Conservation (phyloP, 345 rosid species). For the Microcos paniculata region DNA sequence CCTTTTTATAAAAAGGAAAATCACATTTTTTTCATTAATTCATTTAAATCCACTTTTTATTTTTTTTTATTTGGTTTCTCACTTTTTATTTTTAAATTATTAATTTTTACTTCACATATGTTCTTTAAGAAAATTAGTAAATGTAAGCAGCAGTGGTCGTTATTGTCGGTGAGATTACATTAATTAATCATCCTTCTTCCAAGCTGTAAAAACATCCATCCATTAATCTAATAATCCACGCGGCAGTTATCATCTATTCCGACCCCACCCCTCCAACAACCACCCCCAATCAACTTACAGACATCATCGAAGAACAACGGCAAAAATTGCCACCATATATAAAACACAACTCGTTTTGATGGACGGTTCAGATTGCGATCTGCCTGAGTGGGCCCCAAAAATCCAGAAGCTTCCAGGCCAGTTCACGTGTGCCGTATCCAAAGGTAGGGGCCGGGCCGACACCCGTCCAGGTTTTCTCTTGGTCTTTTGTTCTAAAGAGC, state of each 20-base stretch:
- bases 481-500: neutral
- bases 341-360: neutral
- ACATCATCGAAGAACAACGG: neutral
- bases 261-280: neutral
- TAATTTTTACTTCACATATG: neutral
- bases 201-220: neutral
- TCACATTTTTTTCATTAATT: no score
- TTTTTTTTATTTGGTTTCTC: no score
- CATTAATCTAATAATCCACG: neutral
- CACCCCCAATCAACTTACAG: neutral
- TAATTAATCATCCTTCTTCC: no score
- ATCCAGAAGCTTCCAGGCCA: no score
- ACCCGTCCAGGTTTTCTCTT: neutral
- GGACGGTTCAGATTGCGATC: neutral
- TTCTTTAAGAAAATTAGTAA: neutral
- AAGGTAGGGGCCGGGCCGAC: neutral
- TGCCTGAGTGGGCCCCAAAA: neutral
- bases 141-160: neutral
- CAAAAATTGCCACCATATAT: neutral
- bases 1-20: no score
- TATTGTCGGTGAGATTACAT: neutral
- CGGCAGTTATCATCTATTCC: neutral
- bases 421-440: neutral
- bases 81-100: neutral
- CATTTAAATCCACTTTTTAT: no score